Evolutionary conservation across 1,284 basidiomycete genomes (phyloP).

Genomic region (Sporisorium scitamineum): DNA sequence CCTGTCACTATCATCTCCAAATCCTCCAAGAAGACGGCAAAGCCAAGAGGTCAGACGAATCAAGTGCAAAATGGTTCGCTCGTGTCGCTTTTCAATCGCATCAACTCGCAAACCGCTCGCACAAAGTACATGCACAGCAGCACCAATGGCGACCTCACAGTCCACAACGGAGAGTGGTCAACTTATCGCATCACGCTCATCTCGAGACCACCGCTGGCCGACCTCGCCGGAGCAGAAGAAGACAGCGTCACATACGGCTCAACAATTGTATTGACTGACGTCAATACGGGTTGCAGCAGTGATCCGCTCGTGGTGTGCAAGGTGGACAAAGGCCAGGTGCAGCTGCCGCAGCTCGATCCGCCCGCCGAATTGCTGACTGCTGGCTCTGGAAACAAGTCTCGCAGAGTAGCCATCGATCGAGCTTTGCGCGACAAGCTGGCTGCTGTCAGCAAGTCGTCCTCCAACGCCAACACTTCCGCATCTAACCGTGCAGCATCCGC

Average conservation of each 20-base stretch:
- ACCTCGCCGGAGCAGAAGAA: constrained; percentile 51
- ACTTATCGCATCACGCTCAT: constrained; percentile 85
- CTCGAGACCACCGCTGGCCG: constrained; percentile 60
- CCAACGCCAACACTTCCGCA: constrained; percentile 7
- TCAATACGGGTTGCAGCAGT: constrained; percentile 83
- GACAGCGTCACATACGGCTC: constrained; percentile 84
- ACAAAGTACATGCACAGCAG: constrained; percentile 90
- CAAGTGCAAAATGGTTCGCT: constrained; percentile 89
- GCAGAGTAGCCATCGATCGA: constrained; percentile 33
- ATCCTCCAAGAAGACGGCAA: constrained; percentile 95
- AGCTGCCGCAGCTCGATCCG: constrained; percentile 49
- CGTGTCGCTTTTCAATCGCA: constrained; percentile 94
- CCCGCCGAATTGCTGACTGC: constrained; percentile 36
- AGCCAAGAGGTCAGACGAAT: constrained; percentile 90
- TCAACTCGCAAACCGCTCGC: constrained; percentile 95
- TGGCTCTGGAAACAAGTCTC: constrained; percentile 41
- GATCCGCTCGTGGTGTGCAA: constrained; percentile 90
- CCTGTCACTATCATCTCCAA: constrained; percentile 95
- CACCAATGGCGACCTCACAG: constrained; percentile 77
- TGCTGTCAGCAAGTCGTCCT: constrained; percentile 28
- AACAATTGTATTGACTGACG: constrained; percentile 85
- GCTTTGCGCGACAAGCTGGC: constrained; percentile 45
- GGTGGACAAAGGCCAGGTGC: constrained; percentile 85
- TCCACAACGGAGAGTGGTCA: constrained; percentile 87
- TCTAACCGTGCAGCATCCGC: background rate